Base-by-base conservation (phyloP, 2,329 filamentous ascomycete genomes). In the Colletotrichum liaoningense region DNA sequence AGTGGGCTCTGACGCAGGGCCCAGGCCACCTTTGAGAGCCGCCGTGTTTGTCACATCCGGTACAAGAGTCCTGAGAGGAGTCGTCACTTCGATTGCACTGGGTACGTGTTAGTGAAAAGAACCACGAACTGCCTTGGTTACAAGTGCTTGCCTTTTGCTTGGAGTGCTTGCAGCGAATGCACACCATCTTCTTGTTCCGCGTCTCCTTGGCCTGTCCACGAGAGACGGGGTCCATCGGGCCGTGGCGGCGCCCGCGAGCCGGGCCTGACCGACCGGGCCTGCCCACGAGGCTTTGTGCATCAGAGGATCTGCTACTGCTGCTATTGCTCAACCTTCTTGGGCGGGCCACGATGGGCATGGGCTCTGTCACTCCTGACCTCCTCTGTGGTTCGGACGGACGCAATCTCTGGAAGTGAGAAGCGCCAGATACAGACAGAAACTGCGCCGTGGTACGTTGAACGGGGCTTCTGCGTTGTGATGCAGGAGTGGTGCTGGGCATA, bases 1-100 rank as follows among this genome's bases (percentile, higher is more conserved):
- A 86, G 72, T 84, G 83, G 33, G 84, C 83, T 35, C 79, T 81
- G 8, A 83, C 82, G 73, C 84, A 86, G 12, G 84, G 83, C 1
- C 75, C 75, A 19, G 67, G 64, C 64, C 74, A 71, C 14, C 68
- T 74, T 38, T 56, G 64, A 7, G 54, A 69, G 12, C n/a, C 33
- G 14, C 66, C 65, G 6, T 68, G 64, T 28, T 38, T 72, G n/a
- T 64, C 42, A 46, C 75, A 76, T 9, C 73, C 65, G 28, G 19
- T n/a, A 30, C 75, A 76, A 11, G 63, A 42, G 22, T 55, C 54
- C 2, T 75, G 55, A 1, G 72, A 56, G 26, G 42, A 35, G 22
- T 74, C 55, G n/a, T 63, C 64, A 7, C 46, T 30, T 35, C 67
- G 38, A 12, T 67, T 49, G 33, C 75, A 76, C 73, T 74, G 14